Conservation (phyloP, 495 filamentous ascomycete species). For the Bombardia bombarda region DNA sequence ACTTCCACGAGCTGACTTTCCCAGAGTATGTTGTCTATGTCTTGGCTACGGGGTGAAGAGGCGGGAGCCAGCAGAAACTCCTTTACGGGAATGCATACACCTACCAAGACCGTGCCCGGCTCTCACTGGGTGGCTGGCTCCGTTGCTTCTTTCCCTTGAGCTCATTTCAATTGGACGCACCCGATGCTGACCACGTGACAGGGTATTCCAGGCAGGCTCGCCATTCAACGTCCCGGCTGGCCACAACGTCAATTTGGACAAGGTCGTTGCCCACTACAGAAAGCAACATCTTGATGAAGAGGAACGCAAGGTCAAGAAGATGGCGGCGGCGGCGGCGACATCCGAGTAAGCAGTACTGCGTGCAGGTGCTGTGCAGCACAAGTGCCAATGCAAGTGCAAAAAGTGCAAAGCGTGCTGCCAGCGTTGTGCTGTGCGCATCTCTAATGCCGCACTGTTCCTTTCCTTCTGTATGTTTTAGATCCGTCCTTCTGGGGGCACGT, state of each 20-base stretch:
- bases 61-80: too few species aligned
- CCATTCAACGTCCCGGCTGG: constrained; percentile 39
- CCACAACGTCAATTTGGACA: constrained; percentile 31
- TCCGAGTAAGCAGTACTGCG: constrained; percentile 9
- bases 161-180: constrained; percentile 8
- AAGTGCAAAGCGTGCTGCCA: too few species aligned
- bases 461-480: too few species aligned
- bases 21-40: constrained; percentile 40
- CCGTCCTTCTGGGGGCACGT: constrained; percentile 18
- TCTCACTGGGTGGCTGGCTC: too few species aligned
- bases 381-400: too few species aligned
- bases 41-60: too few species aligned
- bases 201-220: constrained; percentile 34
- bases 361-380: constrained; percentile 1
- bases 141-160: constrained; percentile 1
- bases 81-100: too few species aligned
- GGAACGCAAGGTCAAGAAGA: constrained; percentile 36
- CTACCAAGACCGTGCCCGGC: not conserved
- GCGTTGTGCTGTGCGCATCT: too few species aligned
- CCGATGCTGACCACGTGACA: constrained; percentile 24
- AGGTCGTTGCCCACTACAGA: constrained; percentile 40
- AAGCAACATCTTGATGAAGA: constrained; percentile 37
- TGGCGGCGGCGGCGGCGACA: constrained; percentile 26
- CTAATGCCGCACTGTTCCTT: too few species aligned
- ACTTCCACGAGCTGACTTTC: constrained; percentile 32